These are phyloP conservation scores for Mucuna pruriens DNA, from an alignment of 306 rosid genomes.

Conservation along the genomic window DNA sequence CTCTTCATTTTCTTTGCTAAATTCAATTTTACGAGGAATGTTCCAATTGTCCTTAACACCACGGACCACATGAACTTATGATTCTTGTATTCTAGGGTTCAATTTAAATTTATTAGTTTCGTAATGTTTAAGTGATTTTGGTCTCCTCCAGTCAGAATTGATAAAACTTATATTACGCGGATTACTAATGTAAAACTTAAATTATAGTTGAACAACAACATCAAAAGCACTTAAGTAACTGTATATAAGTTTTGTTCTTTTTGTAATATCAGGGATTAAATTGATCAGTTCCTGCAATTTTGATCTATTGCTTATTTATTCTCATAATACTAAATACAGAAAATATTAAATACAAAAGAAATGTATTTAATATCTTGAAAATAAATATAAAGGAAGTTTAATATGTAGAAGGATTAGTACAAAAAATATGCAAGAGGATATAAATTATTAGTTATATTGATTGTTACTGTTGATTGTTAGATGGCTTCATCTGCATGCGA, in stretches of 20 bases:
- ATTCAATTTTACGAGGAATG: no score
- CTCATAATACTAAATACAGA: neutral
- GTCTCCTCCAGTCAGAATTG: no score
- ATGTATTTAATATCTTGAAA: neutral
- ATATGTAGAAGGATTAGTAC: neutral
- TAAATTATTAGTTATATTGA: neutral
- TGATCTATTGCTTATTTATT: neutral
- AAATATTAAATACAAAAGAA: neutral
- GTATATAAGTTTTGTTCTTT: neutral
- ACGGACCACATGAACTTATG: neutral
- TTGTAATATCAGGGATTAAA: neutral
- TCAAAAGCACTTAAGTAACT: no score
- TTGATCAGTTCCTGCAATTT: neutral
- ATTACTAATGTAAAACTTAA: no score
- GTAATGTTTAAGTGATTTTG: no score
- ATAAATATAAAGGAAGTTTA: neutral
- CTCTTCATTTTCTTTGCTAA: neutral
- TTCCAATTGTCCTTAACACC: neutral
- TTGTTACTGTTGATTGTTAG: constrained; percentile 47
- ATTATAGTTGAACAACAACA: no score
- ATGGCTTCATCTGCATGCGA: constrained; percentile 56
- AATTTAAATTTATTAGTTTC: no score
- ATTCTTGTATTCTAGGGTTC: no score
- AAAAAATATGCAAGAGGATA: neutral
- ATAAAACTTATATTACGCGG: no score